Conservation (phyloP, 345 rosid species). For the Boechera stricta region DNA sequence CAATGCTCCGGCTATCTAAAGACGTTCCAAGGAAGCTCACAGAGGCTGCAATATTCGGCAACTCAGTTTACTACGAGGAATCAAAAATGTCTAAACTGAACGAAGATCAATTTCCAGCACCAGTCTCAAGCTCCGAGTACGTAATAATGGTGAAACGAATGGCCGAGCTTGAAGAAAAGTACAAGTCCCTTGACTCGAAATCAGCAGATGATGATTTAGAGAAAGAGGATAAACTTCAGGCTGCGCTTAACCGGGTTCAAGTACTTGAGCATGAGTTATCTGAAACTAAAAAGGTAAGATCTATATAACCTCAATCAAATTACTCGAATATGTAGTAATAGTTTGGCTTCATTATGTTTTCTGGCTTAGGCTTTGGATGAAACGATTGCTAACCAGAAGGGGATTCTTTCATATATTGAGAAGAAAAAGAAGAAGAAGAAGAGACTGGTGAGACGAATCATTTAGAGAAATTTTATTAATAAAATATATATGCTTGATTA, state of each 20-base stretch:
- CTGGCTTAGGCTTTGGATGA: constrained; percentile 58
- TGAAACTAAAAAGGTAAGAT: constrained; percentile 68
- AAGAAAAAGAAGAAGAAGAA: constrained; percentile 56
- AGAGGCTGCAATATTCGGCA: constrained; percentile 56
- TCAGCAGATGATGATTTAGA: constrained; percentile 53
- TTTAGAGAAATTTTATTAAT: constrained; percentile 18
- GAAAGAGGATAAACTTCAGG: constrained; percentile 69
- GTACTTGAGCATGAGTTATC: constrained; percentile 67
- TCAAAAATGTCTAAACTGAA: constrained; percentile 4
- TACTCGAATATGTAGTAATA: background rate
- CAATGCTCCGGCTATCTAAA: constrained; percentile 65
- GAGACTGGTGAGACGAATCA: constrained; percentile 37
- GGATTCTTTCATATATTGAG: constrained; percentile 53
- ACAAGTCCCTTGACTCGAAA: constrained; percentile 46
- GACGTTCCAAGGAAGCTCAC: constrained; percentile 63
- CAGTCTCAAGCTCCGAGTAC: constrained; percentile 59
- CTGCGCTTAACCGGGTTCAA: constrained; percentile 63
- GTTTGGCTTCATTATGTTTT: background rate
- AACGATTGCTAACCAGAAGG: constrained; percentile 49
- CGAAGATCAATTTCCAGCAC: constrained; percentile 36
- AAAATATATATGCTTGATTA: background rate
- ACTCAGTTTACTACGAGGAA: constrained; percentile 33
- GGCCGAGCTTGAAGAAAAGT: constrained; percentile 72
- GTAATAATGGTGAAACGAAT: constrained; percentile 65
- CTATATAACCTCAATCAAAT: constrained; percentile 6